Conservation (phyloP, 371 early-diverging fungal species). For the Synchytrium microbalum region DNA sequence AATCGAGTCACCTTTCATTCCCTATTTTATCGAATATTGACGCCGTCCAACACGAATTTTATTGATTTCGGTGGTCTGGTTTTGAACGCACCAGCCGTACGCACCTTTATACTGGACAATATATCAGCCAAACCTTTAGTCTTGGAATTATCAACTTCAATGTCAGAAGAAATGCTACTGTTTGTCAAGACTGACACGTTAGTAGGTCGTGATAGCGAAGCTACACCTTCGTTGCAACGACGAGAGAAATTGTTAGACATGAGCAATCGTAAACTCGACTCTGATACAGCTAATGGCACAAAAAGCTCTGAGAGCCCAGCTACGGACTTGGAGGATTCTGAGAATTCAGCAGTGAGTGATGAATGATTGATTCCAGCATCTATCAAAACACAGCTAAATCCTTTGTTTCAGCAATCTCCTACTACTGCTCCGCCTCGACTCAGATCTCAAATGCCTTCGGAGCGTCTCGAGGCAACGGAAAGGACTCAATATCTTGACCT, state of each 20-base stretch:
- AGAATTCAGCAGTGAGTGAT: too few relatives aligned
- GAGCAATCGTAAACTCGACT: conserved; percentile 21
- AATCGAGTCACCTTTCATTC: conserved; percentile 94
- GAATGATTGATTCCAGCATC: too few relatives aligned
- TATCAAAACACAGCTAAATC: too few relatives aligned
- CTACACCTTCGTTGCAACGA: conserved; percentile 14
- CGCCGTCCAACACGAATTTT: conserved; percentile 78
- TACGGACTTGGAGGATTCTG: too few relatives aligned
- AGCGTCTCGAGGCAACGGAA: not conserved
- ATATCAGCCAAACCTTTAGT: conserved; percentile 43
- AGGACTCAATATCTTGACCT: not conserved
- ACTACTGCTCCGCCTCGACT: not conserved
- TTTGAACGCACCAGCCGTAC: conserved; percentile 69
- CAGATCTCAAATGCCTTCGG: not conserved
- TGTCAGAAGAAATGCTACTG: conserved; percentile 59
- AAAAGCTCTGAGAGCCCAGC: too few relatives aligned
- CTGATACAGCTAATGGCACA: conserved; percentile 15
- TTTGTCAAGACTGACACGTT: conserved; percentile 28
- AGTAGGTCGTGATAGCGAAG: not conserved
- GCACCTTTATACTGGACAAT: conserved; percentile 81
- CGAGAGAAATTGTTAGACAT: conserved; percentile 33
- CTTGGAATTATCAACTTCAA: conserved; percentile 47
- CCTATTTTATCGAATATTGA: conserved; percentile 88
- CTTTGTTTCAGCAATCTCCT: too few relatives aligned
- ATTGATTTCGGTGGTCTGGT: conserved; percentile 84